Evolutionary conservation across 208 protist species (phyloP), one percentile per base, ranked within the genome.

Genomic region (Vickermania spadyakhi): DNA sequence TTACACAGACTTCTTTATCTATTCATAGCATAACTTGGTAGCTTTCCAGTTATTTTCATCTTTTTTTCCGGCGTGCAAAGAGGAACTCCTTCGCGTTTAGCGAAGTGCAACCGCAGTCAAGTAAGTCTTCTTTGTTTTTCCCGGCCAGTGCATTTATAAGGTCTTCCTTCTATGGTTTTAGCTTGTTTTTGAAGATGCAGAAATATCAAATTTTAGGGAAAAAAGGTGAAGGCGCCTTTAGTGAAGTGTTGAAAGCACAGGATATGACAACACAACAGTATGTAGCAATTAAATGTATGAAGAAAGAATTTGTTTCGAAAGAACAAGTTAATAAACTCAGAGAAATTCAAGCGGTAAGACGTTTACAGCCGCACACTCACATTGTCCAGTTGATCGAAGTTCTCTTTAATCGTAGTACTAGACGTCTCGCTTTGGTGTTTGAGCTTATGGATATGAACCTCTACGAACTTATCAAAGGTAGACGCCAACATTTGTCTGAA

Each of bases 281-380:
- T 7, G 96, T 98, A 2, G 97, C 97, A 0, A 98, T 99, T 52
- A 99, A 99, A 69, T 96, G 96, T 63, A 98, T 99, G 93, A 98
- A 98, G 77, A 96, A 84, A 45, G 70, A 77, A 2, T 98, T 98
- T 60, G 81, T 97, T 25, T 91, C 71, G 1, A 81, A 95, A 42
- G 91, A 97, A 22, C 86, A 98, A 65, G 96, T 98, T 5, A 98
- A 98, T 62, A 86, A 86, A n/a, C 70, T 99, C 5, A 77, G 96
- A n/a, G 98, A 99, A 70, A 98, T 99, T 29, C 94, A 98, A 58
- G 94, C 96, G 0, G 76, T 99, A 0, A 72, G 85, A 4, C 66
- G 87, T 1, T 71, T 98, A 26, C 81, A 85, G 14, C 93, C 94
- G 0, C 91, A 99, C 70, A 77, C 91, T 11, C 97, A 98, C 66